phyloP scores from a whole-genome alignment of 441 rosid genomes.

The Raphanus hybrid region DNA sequence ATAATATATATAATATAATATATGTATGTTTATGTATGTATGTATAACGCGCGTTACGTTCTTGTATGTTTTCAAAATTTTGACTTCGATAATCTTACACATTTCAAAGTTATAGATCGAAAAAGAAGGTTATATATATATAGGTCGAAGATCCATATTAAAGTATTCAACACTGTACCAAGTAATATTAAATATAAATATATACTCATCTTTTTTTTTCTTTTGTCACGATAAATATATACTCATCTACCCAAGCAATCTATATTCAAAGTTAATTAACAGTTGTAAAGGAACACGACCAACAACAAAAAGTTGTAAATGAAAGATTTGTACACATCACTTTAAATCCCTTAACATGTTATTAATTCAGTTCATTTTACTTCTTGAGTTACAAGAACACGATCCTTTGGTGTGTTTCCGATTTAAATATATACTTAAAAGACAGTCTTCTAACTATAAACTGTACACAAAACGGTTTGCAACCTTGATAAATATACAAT shows the following conservation, averaged over 20 bases:
- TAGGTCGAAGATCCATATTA: not conserved
- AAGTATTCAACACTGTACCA: too few species aligned
- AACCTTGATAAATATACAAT: too few species aligned
- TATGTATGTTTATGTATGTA: too few species aligned
- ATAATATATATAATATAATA: not conserved
- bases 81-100: not conserved
- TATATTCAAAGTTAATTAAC: too few species aligned
- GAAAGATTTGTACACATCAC: not conserved
- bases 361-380: not conserved
- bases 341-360: not conserved
- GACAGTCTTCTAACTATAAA: not conserved
- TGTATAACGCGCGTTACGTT: not conserved
- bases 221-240: too few species aligned
- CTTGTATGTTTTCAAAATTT: not conserved
- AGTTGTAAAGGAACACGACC: not conserved
- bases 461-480: not conserved
- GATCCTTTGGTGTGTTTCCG: not conserved
- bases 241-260: too few species aligned
- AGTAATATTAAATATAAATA: too few species aligned
- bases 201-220: too few species aligned
- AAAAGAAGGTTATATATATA: too few species aligned
- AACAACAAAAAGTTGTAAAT: not conserved
- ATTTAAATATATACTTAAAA: not conserved
- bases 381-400: not conserved
- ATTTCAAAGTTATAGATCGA: too few species aligned